Evolutionary conservation across 1,284 basidiomycete genomes (phyloP), one percentile per base, ranked within the genome.

Genomic region (Schizopora paradoxa): DNA sequence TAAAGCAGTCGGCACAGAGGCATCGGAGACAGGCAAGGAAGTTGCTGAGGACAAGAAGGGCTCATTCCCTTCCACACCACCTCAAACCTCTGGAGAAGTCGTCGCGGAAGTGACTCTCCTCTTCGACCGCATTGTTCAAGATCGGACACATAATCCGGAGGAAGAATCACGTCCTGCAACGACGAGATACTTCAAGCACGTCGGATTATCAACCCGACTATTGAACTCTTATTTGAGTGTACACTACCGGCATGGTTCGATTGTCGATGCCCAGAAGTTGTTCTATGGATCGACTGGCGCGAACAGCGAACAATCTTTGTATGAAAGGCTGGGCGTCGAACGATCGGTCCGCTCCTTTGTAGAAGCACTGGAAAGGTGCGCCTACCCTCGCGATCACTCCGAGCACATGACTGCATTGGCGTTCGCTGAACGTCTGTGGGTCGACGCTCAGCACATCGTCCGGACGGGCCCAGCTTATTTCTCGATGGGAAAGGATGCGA

Each of bases 181-280:
- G 44, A 54, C 48, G 47, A 53, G 61, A 22, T 73, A 66, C 44
- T 89, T 97, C 61, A 61, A 63, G 2, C 59, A 70, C 35, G 88
- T 95, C 23, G 47, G 61, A 2, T 58, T 86, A 23, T 78, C 80
- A 0, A 56, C 86, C 0, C 70, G 75, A 1, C 72, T 97, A 6
- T 59, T 94, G 53, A 91, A 91, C 58, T 79, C 91, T 1, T 97
- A 91, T 60, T 66, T 97, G 29, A 78, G 86, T 2, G 83, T 93
- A 0, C 76, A 86, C 54, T 80, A 87, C 68, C 61, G 72, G 50
- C 83, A 89, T 55, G 61, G 74, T 0, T 66, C 73, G 2, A 61
- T 88, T 31, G 70, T 74, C 21, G 61, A 62, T 0, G 67, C 77
- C 8, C 65, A 64, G 6, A 65, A 69, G 11, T 57, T 74, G 4